Conservation (phyloP, 1,284 basidiomycete species). For the Ustilago trichophora region DNA sequence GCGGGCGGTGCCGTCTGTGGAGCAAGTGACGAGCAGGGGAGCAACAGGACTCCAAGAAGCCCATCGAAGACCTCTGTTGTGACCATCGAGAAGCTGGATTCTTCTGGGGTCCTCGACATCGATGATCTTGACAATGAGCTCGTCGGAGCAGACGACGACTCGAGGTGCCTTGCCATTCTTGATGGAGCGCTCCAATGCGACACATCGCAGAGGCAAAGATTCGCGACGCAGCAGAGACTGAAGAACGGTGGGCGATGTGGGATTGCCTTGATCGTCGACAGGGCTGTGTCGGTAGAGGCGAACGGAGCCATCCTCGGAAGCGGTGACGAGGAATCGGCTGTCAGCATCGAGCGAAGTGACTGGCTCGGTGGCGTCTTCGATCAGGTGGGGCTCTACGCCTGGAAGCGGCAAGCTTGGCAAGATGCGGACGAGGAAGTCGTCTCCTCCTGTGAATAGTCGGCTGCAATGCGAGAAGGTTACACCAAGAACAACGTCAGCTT, state of each 20-base stretch:
- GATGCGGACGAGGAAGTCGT: constrained; percentile 81
- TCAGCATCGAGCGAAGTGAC: constrained; percentile 77
- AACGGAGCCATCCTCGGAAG: constrained; percentile 66
- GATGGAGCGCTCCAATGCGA: constrained; percentile 86
- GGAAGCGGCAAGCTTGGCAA: constrained; percentile 75
- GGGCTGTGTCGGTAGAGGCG: constrained; percentile 59
- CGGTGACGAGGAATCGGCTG: constrained; percentile 75
- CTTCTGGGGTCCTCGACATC: constrained; percentile 78
- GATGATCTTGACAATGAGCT: constrained; percentile 82
- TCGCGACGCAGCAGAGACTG: constrained; percentile 57
- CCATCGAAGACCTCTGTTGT: constrained; percentile 79
- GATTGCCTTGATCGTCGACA: constrained; percentile 70
- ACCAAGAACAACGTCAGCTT: not conserved
- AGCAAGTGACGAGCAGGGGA: constrained; percentile 79
- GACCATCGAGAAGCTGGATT: constrained; percentile 76
- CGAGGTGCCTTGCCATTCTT: constrained; percentile 78
- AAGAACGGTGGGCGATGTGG: constrained; percentile 38
- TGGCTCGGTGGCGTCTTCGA: constrained; percentile 79
- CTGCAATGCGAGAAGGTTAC: constrained; percentile 12
- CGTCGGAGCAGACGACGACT: constrained; percentile 71
- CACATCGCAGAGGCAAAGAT: constrained; percentile 75
- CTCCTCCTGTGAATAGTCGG: constrained; percentile 80
- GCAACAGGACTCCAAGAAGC: constrained; percentile 90
- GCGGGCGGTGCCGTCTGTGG: constrained; percentile 84
- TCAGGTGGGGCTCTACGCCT: constrained; percentile 76